Base-by-base conservation (phyloP, 1,139 yeast genomes). In the Candida sp. region DNA sequence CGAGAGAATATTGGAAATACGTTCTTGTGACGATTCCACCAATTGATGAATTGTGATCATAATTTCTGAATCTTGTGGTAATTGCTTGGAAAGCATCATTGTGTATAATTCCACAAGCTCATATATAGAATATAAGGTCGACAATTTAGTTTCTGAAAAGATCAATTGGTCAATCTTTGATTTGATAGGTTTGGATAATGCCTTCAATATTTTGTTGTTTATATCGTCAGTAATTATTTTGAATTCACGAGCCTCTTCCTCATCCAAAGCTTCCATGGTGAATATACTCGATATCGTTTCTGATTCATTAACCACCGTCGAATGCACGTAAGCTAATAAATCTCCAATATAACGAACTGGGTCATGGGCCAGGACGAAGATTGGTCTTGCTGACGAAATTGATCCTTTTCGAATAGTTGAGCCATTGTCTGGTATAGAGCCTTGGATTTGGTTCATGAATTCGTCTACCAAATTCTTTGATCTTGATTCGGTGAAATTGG, bases 301-400 rank as follows among this genome's bases (percentile, higher is more conserved):
- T 33, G 82, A 75, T 61, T 95, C 99, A 61, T 88, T 87, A 4
- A 90, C 96, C 32, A 91, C 83, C n/a, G 89, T 77, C 0, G 95
- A 80, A 57, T 95, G 98, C 11, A 91, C 76, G 68, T 88, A 87
- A 0, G 99, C 99, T 38, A 93, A 67, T 29, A 93, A 75, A 60
- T 90, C 98, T 23, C 98, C 96, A 19, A 88, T 75, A 53, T 83
- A 90, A 45, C 96, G 72, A 19, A 82, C 70, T 2, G 97, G 88
- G 61, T 93, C 97, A 58, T 85, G 87, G 0, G 91, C 84, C 8
- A 84, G 77, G 40, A 84, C 66, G 38, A 79, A 76, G 21, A 88
- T 70, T 2, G 91, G 87, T 47, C 81, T 65, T 46, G 45, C 49
- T 12, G 54, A 49, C 3, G 55, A 57, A 43, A 40, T 45, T 15